Conservation (phyloP, 2,329 filamentous ascomycete species). For the Fusarium sp. region DNA sequence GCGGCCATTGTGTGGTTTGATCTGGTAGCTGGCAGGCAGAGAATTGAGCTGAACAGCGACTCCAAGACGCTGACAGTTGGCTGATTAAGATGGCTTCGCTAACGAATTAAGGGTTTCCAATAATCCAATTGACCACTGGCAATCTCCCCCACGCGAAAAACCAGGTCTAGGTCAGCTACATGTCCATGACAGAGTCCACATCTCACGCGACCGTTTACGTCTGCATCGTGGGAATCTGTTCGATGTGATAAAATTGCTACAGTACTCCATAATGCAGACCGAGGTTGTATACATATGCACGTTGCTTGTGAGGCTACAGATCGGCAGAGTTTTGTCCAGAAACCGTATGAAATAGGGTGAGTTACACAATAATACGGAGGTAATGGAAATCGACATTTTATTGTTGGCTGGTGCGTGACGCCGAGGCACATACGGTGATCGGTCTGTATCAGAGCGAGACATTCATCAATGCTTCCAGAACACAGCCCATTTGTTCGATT, state of each 20-base stretch:
- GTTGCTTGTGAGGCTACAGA: constrained; percentile 5
- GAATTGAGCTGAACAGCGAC: background rate
- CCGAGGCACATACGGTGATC: background rate
- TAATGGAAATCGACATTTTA: constrained; percentile 13
- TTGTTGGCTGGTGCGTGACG: background rate
- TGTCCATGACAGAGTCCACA: constrained; percentile 7
- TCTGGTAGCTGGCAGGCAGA: constrained; percentile 29
- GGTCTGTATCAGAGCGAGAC: background rate
- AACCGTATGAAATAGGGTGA: background rate
- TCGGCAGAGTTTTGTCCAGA: background rate
- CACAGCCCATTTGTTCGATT: constrained; percentile 25
- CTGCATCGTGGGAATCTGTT: constrained; percentile 11
- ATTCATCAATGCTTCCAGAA: constrained; percentile 36
- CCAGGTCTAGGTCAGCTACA: constrained; percentile 16
- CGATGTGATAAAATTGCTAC: constrained; percentile 2
- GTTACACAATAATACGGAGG: background rate
- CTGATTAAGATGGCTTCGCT: constrained; percentile 1
- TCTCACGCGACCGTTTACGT: constrained; percentile 19
- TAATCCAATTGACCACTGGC: constrained; percentile 36
- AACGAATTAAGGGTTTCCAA: constrained; percentile 36
- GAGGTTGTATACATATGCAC: constrained; percentile 5
- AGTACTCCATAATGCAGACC: background rate
- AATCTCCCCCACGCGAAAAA: background rate
- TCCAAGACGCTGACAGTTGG: background rate
- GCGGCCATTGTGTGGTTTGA: constrained; percentile 2